Evolutionary conservation across 148 eudicot genomes (phyloP).

Genomic region (Silene conica): DNA sequence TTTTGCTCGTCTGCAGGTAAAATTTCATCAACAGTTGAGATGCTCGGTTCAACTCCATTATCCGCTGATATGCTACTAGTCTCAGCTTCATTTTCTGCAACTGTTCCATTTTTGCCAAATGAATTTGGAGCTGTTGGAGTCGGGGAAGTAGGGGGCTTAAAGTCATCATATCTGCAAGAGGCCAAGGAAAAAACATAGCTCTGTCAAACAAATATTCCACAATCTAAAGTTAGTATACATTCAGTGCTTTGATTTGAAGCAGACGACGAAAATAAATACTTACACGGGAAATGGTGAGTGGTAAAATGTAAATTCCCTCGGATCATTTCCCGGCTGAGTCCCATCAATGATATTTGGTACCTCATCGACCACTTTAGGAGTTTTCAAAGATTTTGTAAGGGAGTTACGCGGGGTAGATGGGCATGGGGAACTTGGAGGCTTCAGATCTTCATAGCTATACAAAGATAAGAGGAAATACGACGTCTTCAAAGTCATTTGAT

Average conservation of each 20-base stretch:
- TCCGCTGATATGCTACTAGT: conserved; percentile 17
- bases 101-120: conserved; percentile 18
- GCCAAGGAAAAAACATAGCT: too few relatives aligned
- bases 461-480: neutral
- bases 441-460: conserved; percentile 59
- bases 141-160: conserved; percentile 72
- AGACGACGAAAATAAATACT: too few relatives aligned
- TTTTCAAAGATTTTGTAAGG: conserved; percentile 18
- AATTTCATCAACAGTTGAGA: neutral
- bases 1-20: conserved; percentile 1
- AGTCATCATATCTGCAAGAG: conserved; percentile 53
- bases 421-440: conserved; percentile 63
- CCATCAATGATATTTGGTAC: conserved; percentile 24
- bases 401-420: conserved; percentile 45
- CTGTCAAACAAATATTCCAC: too few relatives aligned
- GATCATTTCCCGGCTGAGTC: conserved; percentile 15
- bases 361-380: conserved; percentile 30
- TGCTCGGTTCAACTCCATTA: conserved; percentile 18
- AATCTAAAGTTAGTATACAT: too few relatives aligned
- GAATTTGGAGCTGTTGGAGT: conserved; percentile 44
- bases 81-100: conserved; percentile 22
- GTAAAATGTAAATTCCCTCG: conserved; percentile 26
- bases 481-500: neutral
- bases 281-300: conserved; percentile 57
- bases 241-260: too few relatives aligned